A percentile compares a stretch with the other conserved stretches of the same genome.
Evolutionary conservation across 2,329 filamentous ascomycete genomes (phyloP).

Genomic region (Berkeleyomyces basicola): DNA sequence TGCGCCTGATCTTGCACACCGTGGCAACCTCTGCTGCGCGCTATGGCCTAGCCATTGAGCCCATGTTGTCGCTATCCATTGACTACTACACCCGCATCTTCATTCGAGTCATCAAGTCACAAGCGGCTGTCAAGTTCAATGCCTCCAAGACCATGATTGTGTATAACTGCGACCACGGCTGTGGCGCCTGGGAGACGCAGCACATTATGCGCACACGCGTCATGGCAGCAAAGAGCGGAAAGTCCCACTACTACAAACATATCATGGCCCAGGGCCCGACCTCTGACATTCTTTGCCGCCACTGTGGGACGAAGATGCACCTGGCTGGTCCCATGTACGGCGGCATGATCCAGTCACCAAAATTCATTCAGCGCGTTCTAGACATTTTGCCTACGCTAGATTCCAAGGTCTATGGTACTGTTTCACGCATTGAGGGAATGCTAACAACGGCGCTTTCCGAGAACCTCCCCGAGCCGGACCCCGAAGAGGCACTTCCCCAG

Average conservation of each 20-base stretch:
- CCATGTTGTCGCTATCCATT: constrained; percentile 79
- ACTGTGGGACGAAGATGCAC: constrained; percentile 78
- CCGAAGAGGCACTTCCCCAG: constrained; percentile 19
- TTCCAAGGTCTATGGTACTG: constrained; percentile 58
- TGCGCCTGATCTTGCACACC: constrained; percentile 71
- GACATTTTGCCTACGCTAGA: constrained; percentile 52
- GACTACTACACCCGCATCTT: constrained; percentile 92
- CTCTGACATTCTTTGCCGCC: constrained; percentile 49
- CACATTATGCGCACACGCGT: constrained; percentile 54
- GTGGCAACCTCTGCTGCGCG: constrained; percentile 65
- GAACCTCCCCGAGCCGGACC: constrained; percentile 25
- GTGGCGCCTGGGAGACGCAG: constrained; percentile 81
- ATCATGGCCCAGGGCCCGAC: constrained; percentile 55
- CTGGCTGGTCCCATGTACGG: constrained; percentile 89
- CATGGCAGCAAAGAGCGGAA: constrained; percentile 52
- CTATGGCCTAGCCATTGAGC: constrained; percentile 80
- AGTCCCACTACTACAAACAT: constrained; percentile 60
- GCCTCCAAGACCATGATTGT: constrained; percentile 85
- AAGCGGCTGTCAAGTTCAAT: constrained; percentile 75
- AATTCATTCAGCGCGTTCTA: constrained; percentile 68
- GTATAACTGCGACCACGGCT: constrained; percentile 80
- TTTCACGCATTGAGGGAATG: constrained; percentile 76
- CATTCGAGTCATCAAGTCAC: constrained; percentile 62
- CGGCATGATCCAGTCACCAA: constrained; percentile 68
- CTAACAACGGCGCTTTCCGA: constrained; percentile 78